Base-by-base conservation (phyloP, 805 yeast species). In the Ogataea dorogensis region DNA sequence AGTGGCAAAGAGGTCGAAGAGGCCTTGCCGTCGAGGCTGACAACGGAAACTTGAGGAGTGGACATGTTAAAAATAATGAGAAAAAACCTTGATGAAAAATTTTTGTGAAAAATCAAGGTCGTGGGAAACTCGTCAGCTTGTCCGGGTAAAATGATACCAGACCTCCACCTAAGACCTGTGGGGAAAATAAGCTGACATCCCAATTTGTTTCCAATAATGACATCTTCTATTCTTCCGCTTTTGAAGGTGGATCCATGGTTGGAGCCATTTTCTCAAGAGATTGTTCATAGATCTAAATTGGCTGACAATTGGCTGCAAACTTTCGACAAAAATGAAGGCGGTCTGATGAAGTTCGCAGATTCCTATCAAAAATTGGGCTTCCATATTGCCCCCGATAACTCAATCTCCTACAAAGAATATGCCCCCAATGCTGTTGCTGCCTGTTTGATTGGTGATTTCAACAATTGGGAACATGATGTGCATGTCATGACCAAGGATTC, bases 21-120 rank as follows among this genome's bases (percentile, higher is more conserved):
- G 65, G 85, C 79, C 71, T 83, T 85, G 71, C 98, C 98, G 70
- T 79, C 67, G 40, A 56, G 42, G 67, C 95, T 74, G 73, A 84
- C 76, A 65, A 94, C 97, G 63, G 97, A 77, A 70, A 93, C 98
- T 79, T 86, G 95, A 67, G 98, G 98, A 74, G 96, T 88, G 67
- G 66, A 61, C 66, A 61, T 61, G 43, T 33, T 53, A 28, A 29
- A 35, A 30, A 33, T 27, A 26, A 26, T 33, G 31, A 24, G 11
- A 23, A 36, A 29, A 31, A 32, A 12, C 25, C 23, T 33, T 32
- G 15, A 30, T 24, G 33, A 23, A 29, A 31, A 26, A 17, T 16
- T 27, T 27, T 22, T 5, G n/a, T 13, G 26, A 31, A 40, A 40
- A 30, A 34, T 26, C 15, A 20, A 3, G 35, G 34, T 38, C 23